phyloP scores from a whole-genome alignment of 805 yeast species.

The Sungouiella thailandica region DNA sequence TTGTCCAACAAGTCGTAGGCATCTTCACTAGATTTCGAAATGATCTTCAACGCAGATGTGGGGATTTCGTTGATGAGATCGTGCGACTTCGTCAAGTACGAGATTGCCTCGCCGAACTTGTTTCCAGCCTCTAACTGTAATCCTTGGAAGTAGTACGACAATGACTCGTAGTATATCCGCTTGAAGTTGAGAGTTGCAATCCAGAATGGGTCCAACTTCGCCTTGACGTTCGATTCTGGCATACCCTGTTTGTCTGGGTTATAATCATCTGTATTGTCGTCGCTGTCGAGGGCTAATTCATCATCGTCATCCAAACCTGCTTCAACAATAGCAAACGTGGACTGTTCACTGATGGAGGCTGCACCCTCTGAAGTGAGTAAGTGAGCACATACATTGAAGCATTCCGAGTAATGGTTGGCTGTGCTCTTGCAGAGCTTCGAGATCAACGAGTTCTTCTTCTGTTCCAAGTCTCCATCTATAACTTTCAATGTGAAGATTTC shows the following conservation, averaged over 20 bases:
- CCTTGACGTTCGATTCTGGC: constrained; percentile 15
- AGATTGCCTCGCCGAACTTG: constrained; percentile 75
- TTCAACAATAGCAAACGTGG: constrained; percentile 18
- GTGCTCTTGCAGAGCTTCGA: constrained; percentile 70
- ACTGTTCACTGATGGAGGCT: constrained; percentile 6
- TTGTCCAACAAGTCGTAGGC: constrained; percentile 37
- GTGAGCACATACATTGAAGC: constrained; percentile 40
- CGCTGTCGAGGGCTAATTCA: constrained; percentile 6
- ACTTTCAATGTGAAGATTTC: constrained; percentile 71
- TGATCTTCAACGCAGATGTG: constrained; percentile 18
- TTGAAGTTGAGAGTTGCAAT: constrained; percentile 47
- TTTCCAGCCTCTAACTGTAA: constrained; percentile 46
- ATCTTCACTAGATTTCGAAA: constrained; percentile 21
- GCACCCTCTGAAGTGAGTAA: constrained; percentile 11
- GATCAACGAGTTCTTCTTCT: constrained; percentile 60
- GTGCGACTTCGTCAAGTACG: constrained; percentile 50
- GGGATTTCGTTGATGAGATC: constrained; percentile 34
- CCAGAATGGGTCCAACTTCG: constrained; percentile 44
- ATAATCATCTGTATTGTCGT: constrained; percentile 7
- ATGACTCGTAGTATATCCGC: constrained; percentile 48
- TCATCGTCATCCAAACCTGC: constrained; percentile 25
- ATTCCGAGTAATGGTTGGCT: constrained; percentile 47
- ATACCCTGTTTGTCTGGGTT: constrained; percentile 8
- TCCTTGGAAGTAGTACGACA: constrained; percentile 59
- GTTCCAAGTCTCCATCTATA: constrained; percentile 46